A percentile compares a stretch with the other conserved stretches of the same genome.
Conservation (phyloP, 1,139 yeast species). For the Saccharomyces hybrid region DNA sequence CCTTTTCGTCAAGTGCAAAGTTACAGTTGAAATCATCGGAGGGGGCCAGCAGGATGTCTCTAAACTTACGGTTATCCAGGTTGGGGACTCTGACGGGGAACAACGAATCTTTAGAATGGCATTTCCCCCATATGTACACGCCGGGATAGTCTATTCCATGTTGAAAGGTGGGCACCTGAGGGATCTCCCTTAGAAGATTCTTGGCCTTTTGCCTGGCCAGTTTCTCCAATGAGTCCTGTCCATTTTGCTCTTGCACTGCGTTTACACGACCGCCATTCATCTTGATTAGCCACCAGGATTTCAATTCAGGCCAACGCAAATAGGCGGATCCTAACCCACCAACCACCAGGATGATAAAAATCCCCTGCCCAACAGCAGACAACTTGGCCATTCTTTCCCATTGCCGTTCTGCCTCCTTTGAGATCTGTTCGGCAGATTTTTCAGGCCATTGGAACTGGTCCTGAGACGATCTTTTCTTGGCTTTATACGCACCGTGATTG, state of each 20-base stretch:
- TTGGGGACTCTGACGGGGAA: constrained; percentile 53
- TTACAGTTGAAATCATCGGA: constrained; percentile 39
- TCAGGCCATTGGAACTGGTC: neutral
- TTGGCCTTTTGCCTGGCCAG: constrained; percentile 30
- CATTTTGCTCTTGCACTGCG: constrained; percentile 3
- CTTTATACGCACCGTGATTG: constrained; percentile 18
- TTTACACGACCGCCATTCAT: constrained; percentile 15
- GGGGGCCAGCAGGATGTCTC: constrained; percentile 46
- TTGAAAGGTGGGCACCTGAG: constrained; percentile 14
- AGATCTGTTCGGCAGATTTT: constrained; percentile 4
- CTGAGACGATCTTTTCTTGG: constrained; percentile 12
- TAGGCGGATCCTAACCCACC: constrained; percentile 20
- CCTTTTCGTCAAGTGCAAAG: constrained; percentile 58
- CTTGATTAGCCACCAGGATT: constrained; percentile 20
- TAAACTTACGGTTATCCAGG: constrained; percentile 55
- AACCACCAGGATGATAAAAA: constrained; percentile 15
- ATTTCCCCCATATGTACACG: neutral
- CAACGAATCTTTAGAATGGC: constrained; percentile 23
- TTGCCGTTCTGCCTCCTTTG: constrained; percentile 10
- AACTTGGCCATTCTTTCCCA: constrained; percentile 14
- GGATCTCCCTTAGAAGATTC: constrained; percentile 2
- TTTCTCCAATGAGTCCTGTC: neutral
- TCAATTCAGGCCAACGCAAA: constrained; percentile 24
- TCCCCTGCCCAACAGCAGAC: constrained; percentile 21
- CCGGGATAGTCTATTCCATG: constrained; percentile 1